phyloP scores from a whole-genome alignment of 2,329 filamentous ascomycete species.

The Aspergillus novofumigatus region DNA sequence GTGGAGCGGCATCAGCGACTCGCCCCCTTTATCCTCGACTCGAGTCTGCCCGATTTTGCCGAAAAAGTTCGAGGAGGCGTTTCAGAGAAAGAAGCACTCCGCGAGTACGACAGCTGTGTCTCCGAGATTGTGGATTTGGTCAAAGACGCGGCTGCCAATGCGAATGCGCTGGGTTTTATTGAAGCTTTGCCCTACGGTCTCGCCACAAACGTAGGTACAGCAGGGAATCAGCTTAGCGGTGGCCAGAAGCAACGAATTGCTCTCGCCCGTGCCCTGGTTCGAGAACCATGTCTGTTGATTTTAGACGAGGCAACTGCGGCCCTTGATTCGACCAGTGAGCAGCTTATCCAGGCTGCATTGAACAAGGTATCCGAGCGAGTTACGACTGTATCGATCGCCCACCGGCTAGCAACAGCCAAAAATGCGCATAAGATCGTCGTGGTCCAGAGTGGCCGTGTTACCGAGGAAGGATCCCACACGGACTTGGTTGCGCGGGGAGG shows the following conservation, averaged over 20 bases:
- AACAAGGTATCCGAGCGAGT: conserved; percentile 23
- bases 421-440: conserved; percentile 38
- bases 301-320: conserved; percentile 37
- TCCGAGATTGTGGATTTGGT: conserved; percentile 27
- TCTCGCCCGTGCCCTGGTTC: conserved; percentile 79
- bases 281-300: conserved; percentile 71
- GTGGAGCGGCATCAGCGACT: conserved; percentile 22
- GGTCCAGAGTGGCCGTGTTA: conserved; percentile 29
- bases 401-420: conserved; percentile 34
- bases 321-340: conserved; percentile 34
- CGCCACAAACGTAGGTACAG: conserved; percentile 33
- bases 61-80: conserved; percentile 21
- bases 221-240: conserved; percentile 43
- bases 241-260: conserved; percentile 89
- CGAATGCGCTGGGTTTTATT: conserved; percentile 28
- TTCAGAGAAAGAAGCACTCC: conserved; percentile 20
- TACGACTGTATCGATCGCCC: conserved; percentile 36
- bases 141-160: conserved; percentile 22
- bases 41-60: conserved; percentile 22
- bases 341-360: conserved; percentile 31
- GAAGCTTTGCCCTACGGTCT: conserved; percentile 21
- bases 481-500: conserved; percentile 33
- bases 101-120: conserved; percentile 18
- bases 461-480: conserved; percentile 32
- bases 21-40: conserved; percentile 21